A percentile compares a stretch with the other conserved stretches of the same genome.
These are phyloP conservation scores for Chlamydomonas sp. DNA, from an alignment of 139 green algal genomes.

Conservation along the genomic window DNA sequence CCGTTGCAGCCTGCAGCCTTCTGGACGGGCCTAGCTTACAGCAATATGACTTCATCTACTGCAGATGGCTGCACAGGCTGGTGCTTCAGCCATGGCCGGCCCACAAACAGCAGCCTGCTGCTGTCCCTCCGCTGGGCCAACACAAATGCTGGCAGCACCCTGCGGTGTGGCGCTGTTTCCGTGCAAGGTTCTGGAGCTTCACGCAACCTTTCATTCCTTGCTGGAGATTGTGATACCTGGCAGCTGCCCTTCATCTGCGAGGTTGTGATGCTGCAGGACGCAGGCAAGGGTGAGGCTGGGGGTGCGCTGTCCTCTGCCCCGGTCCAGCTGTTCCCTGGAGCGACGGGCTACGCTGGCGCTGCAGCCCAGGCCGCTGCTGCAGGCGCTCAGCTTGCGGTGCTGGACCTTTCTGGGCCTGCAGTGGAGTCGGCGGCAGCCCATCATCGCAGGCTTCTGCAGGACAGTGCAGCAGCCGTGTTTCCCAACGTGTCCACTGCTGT, in stretches of 20 bases:
- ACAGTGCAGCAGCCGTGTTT: neutral
- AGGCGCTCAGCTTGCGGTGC: too few species aligned
- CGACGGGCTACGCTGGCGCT: neutral
- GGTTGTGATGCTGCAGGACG: neutral
- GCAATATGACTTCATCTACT: neutral
- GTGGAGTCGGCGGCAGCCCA: too few species aligned
- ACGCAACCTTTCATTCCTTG: neutral
- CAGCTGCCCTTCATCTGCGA: neutral
- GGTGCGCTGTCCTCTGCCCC: neutral
- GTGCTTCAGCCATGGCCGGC: neutral
- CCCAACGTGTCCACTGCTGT: neutral
- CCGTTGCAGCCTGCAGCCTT: neutral
- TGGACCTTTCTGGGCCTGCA: too few species aligned
- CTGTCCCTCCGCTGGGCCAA: neutral
- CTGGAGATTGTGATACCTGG: neutral
- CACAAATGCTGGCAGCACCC: neutral
- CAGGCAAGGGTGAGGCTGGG: accelerated
- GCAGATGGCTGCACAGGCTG: neutral
- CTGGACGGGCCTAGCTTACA: neutral
- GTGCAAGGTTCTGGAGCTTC: neutral
- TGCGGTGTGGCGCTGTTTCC: neutral
- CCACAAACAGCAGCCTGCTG: neutral
- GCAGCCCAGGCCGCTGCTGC: too few species aligned
- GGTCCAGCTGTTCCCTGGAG: neutral
- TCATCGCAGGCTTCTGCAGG: too few species aligned